Evolutionary conservation across 495 filamentous ascomycete genomes (phyloP).

Genomic region (Usnea hakonensis): DNA sequence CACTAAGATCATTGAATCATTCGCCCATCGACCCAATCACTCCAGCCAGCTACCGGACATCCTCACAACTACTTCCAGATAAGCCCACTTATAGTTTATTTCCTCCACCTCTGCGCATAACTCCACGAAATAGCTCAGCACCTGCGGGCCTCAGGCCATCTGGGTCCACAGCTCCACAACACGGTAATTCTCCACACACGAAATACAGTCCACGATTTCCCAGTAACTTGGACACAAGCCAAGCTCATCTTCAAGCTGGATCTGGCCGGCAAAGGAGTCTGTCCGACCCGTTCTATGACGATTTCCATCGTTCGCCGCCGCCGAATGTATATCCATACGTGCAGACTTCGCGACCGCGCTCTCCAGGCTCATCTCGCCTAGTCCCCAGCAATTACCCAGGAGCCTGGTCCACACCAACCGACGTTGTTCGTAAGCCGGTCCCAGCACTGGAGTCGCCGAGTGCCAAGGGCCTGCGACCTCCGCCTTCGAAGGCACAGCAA

Average conservation of each 20-base stretch:
- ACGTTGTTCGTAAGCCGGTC: conserved; percentile 15
- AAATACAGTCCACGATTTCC: conserved; percentile 14
- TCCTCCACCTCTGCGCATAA: conserved; percentile 18
- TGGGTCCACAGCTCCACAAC: not conserved
- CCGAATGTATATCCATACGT: conserved; percentile 6
- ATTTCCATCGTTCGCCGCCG: conserved; percentile 1
- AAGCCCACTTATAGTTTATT: conserved; percentile 23
- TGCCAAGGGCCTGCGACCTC: not conserved
- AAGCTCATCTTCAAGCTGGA: conserved; percentile 17
- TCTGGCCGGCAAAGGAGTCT: conserved; percentile 5
- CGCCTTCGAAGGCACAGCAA: conserved; percentile 28
- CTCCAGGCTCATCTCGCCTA: conserved; percentile 1
- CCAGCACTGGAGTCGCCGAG: conserved; percentile 14
- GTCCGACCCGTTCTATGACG: conserved; percentile 24
- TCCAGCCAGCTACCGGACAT: conserved; percentile 21
- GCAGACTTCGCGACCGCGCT: conserved; percentile 2
- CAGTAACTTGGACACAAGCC: conserved; percentile 21
- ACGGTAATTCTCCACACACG: conserved; percentile 5
- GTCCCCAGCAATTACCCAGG: conserved; percentile 7
- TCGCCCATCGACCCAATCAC: conserved; percentile 21
- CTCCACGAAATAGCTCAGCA: conserved; percentile 4
- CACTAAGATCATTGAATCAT: conserved; percentile 3
- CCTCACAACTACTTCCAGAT: conserved; percentile 24
- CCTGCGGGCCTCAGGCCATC: conserved; percentile 8
- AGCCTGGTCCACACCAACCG: not conserved